These are phyloP conservation scores for Syncephalastrum contaminatum DNA, from an alignment of 371 early-diverging fungal species.

Conservation along the genomic window DNA sequence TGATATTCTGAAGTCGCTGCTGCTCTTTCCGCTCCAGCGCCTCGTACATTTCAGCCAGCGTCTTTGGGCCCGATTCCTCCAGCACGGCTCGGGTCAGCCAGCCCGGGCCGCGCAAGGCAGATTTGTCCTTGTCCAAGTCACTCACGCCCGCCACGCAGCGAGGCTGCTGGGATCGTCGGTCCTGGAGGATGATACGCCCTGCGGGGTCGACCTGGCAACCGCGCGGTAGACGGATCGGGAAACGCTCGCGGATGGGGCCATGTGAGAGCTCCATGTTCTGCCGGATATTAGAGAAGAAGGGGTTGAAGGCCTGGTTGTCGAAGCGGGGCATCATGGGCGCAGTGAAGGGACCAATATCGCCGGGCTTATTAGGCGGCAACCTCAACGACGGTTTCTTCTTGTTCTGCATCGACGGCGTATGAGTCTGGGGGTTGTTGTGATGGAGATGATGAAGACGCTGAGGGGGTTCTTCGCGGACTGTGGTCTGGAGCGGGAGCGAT, in stretches of 20 bases:
- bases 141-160: constrained; percentile 26
- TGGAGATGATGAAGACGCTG: neutral
- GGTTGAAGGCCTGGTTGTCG: constrained; percentile 43
- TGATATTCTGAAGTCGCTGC: constrained; percentile 61
- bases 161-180: constrained; percentile 8
- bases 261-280: constrained; percentile 35
- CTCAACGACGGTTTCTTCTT: neutral
- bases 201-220: constrained; percentile 22
- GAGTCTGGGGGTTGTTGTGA: neutral
- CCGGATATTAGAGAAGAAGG: constrained; percentile 43
- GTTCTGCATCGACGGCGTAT: neutral
- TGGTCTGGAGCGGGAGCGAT: too few relatives aligned
- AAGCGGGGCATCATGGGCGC: constrained; percentile 42
- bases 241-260: constrained; percentile 30
- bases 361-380: too few relatives aligned
- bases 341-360: constrained; percentile 29
- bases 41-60: constrained; percentile 45
- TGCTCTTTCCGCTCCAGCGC: constrained; percentile 59
- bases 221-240: constrained; percentile 26
- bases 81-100: constrained; percentile 32
- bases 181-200: constrained; percentile 7
- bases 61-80: constrained; percentile 28
- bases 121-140: constrained; percentile 14
- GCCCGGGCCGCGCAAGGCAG: constrained; percentile 17
- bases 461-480: too few relatives aligned